phyloP scores from a whole-genome alignment of 257 asterid species.

The Euphrasia confusa region DNA sequence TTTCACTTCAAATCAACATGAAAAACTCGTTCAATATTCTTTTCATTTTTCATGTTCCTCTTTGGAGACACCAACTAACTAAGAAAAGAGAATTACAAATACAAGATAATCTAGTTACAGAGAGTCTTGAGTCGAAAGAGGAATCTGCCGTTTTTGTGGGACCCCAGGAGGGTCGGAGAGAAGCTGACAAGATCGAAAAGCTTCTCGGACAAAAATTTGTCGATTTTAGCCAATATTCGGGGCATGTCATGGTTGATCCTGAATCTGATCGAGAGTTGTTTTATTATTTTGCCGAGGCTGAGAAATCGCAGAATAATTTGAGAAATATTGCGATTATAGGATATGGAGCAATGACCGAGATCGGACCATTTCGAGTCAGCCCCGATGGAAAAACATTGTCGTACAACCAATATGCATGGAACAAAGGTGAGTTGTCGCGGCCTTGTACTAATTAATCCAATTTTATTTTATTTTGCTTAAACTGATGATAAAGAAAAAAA shows the following conservation, averaged over 20 bases:
- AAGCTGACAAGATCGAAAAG: neutral
- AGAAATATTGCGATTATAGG: no score
- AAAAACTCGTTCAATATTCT: no score
- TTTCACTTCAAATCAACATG: no score
- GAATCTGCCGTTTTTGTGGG: neutral
- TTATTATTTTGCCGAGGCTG: neutral
- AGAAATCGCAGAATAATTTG: no score
- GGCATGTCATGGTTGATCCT: neutral
- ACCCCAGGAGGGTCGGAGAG: neutral
- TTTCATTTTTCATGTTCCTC: no score
- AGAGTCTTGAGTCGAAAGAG: neutral
- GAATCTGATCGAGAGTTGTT: neutral
- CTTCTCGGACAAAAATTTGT: neutral
- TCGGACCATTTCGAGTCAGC: slow-evolving; percentile 65
- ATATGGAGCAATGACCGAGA: slow-evolving; percentile 37
- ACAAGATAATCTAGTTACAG: no score
- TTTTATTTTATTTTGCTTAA: no score
- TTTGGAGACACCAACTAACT: no score
- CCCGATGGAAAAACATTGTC: slow-evolving; percentile 51
- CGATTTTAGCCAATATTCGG: neutral
- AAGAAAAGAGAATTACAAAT: no score
- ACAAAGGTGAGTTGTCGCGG: slow-evolving; percentile 33
- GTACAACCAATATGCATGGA: slow-evolving; percentile 59
- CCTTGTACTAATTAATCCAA: no score
- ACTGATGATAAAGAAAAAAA: neutral